Conservation (phyloP, 1,284 basidiomycete species). For the Porogramme epimiltina region DNA sequence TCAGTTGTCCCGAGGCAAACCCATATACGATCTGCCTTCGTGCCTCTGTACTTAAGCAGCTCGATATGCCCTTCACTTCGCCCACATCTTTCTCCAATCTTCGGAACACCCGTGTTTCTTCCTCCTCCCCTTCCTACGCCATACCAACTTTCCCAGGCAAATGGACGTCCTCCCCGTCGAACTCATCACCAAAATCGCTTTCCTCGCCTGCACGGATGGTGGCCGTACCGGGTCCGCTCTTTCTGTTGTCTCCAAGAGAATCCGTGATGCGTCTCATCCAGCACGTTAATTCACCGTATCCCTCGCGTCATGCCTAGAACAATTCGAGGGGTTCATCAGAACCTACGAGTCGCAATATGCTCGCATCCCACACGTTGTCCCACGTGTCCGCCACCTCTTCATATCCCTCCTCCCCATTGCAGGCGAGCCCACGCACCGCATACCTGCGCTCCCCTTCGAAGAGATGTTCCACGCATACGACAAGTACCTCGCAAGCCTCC, state of each 20-base stretch:
- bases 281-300: conserved; percentile 17
- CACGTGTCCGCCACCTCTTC: conserved; percentile 11
- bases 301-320: conserved; percentile 7
- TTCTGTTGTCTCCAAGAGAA: conserved; percentile 15
- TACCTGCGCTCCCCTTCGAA: not conserved
- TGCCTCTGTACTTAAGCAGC: too few relatives aligned
- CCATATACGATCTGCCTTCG: too few relatives aligned
- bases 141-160: too few relatives aligned
- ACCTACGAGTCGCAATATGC: conserved; percentile 8
- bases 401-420: conserved; percentile 2
- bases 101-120: too few relatives aligned
- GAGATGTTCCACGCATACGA: not conserved
- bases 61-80: too few relatives aligned
- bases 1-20: too few relatives aligned
- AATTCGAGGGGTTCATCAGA: conserved; percentile 11
- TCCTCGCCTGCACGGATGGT: conserved; percentile 18
- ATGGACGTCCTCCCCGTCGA: conserved; percentile 1
- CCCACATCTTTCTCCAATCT: too few relatives aligned
- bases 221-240: conserved; percentile 17
- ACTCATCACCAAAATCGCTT: conserved; percentile 14
- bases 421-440: not conserved
- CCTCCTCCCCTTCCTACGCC: too few relatives aligned
- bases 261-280: conserved; percentile 9
- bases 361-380: not conserved
- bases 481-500: not conserved